Evolutionary conservation across 1,284 basidiomycete genomes (phyloP).

Genomic region (Leccinum huronense): DNA sequence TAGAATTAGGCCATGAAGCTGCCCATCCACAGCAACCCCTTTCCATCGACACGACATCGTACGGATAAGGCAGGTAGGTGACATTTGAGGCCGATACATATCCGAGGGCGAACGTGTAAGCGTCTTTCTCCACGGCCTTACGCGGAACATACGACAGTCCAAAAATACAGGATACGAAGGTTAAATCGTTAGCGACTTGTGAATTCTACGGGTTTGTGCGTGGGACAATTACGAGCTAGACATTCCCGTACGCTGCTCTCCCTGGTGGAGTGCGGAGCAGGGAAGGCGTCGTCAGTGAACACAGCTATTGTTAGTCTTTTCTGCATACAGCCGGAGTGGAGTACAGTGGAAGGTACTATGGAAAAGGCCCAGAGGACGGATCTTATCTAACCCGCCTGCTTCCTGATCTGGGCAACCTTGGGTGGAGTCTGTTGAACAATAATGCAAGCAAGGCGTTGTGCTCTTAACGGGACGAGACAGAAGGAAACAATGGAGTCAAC

Average conservation of each 20-base stretch:
- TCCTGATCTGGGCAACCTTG: constrained; percentile 14
- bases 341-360: neutral
- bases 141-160: constrained; percentile 10
- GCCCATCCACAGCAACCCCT: constrained; percentile 22
- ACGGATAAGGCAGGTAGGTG: constrained; percentile 20
- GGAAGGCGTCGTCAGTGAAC: constrained; percentile 17
- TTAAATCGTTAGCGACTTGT: neutral
- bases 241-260: constrained; percentile 11
- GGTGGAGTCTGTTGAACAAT: neutral
- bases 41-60: constrained; percentile 15
- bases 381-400: constrained; percentile 19
- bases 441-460: neutral
- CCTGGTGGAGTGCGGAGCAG: constrained; percentile 17
- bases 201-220: neutral
- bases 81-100: neutral
- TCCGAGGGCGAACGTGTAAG: constrained; percentile 12
- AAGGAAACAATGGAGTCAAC: neutral
- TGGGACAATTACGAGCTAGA: constrained; percentile 7
- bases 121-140: constrained; percentile 12
- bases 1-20: constrained; percentile 17
- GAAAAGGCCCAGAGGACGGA: neutral
- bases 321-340: constrained; percentile 4
- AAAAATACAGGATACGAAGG: constrained; percentile 6
- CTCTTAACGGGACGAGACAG: neutral
- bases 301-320: constrained; percentile 22